A percentile compares a stretch with the other conserved stretches of the same genome.
Evolutionary conservation across 192 early-diverging fungal species (phyloP).

Genomic region (Gonapodya sp.): DNA sequence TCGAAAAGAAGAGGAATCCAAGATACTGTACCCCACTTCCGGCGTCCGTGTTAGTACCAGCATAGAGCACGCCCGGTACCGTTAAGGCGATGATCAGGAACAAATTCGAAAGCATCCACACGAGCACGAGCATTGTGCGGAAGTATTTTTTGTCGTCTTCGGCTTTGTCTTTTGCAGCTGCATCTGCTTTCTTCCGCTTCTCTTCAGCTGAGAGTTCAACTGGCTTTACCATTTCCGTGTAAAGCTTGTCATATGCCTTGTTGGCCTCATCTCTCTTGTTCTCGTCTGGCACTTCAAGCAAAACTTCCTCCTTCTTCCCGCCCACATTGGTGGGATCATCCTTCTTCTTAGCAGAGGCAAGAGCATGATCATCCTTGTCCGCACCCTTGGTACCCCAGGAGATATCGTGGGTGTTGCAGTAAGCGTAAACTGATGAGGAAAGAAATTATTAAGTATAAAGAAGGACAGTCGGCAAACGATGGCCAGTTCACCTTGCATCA

Average conservation of each 20-base stretch:
- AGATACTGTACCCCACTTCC: not conserved
- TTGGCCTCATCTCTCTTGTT: slow-evolving; percentile 59
- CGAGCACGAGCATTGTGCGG: slow-evolving; percentile 68
- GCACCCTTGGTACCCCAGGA: slow-evolving; percentile 96
- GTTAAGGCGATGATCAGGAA: slow-evolving; percentile 63
- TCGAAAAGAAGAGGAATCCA: slow-evolving; percentile 7
- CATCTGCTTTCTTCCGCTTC: slow-evolving; percentile 55
- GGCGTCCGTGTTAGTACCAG: not conserved
- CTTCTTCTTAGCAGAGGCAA: slow-evolving; percentile 66
- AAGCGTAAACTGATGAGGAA: slow-evolving; percentile 10
- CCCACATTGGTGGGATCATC: slow-evolving; percentile 64
- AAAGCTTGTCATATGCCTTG: slow-evolving; percentile 70
- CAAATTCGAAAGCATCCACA: slow-evolving; percentile 81
- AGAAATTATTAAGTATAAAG: not conserved
- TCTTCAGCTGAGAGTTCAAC: slow-evolving; percentile 10
- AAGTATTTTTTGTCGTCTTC: slow-evolving; percentile 86
- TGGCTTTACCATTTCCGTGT: slow-evolving; percentile 47
- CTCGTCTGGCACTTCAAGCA: slow-evolving; percentile 65
- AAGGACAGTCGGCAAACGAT: slow-evolving; percentile 7
- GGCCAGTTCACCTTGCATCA: slow-evolving; percentile 31
- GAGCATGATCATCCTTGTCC: slow-evolving; percentile 50
- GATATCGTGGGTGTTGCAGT: slow-evolving; percentile 91
- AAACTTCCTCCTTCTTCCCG: slow-evolving; percentile 42
- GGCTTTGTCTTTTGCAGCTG: slow-evolving; percentile 58
- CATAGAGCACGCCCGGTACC: slow-evolving; percentile 16